These are phyloP conservation scores for Aspergillus incahuasiensis DNA, from an alignment of 495 filamentous ascomycete genomes.

Conservation along the genomic window DNA sequence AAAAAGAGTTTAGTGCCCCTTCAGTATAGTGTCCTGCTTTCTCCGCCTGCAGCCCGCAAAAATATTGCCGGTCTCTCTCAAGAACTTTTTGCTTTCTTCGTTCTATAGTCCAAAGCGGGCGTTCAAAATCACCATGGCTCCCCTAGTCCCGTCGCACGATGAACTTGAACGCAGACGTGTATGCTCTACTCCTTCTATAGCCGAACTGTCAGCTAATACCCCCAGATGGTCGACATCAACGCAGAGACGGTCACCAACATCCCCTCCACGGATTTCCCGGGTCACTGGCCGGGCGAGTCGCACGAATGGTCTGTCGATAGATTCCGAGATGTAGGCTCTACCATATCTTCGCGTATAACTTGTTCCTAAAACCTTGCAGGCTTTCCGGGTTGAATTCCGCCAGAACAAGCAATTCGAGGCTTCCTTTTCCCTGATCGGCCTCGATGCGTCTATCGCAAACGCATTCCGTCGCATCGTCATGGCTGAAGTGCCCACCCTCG, in stretches of 20 bases:
- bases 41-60: conserved; percentile 29
- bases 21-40: conserved; percentile 15
- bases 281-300: conserved; percentile 86
- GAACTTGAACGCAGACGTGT: conserved; percentile 50
- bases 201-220: conserved; percentile 15
- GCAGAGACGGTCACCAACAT: conserved; percentile 84
- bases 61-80: conserved; percentile 39
- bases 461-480: conserved; percentile 97
- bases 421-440: conserved; percentile 84
- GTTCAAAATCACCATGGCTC: conserved; percentile 38
- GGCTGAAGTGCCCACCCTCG: conserved; percentile 88
- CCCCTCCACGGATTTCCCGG: conserved; percentile 82
- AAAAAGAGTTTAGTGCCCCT: background rate
- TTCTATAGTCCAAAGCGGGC: conserved; percentile 13
- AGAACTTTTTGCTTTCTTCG: conserved; percentile 32
- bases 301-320: conserved; percentile 76
- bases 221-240: conserved; percentile 78
- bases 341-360: background rate
- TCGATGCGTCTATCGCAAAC: conserved; percentile 92
- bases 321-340: conserved; percentile 55
- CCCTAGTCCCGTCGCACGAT: conserved; percentile 42
- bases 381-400: conserved; percentile 76
- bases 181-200: conserved; percentile 8
- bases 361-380: conserved; percentile 28
- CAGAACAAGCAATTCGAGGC: conserved; percentile 67